Percentiles rank a stretch among this genome's conserved stretches.
Conservation (phyloP, 306 rosid species). For the Corylus americana region DNA sequence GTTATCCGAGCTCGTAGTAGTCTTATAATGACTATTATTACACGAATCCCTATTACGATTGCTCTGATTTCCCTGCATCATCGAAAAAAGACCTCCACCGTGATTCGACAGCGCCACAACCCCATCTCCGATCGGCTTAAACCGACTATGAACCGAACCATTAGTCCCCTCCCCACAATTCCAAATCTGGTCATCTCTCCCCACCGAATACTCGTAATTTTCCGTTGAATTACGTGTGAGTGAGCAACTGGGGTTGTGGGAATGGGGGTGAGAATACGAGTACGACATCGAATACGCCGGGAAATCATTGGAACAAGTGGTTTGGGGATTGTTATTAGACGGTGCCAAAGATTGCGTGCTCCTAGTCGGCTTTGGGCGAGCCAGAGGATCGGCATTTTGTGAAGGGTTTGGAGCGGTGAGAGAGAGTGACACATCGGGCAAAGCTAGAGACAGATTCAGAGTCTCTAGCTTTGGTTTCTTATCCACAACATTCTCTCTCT, state of each 20-base stretch:
- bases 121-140: conserved; percentile 97
- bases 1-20: conserved; percentile 74
- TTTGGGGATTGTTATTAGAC: conserved; percentile 44
- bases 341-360: conserved; percentile 55
- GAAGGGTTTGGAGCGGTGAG: conserved; percentile 85
- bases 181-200: conserved; percentile 89
- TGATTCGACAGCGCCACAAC: conserved; percentile 57
- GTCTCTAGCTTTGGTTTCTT: conserved; percentile 87
- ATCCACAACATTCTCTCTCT: conserved; percentile 52
- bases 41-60: conserved; percentile 35
- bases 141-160: conserved; percentile 97
- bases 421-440: conserved; percentile 85
- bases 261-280: conserved; percentile 75
- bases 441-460: conserved; percentile 81
- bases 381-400: conserved; percentile 56
- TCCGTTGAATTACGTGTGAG: conserved; percentile 88
- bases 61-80: conserved; percentile 58
- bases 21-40: conserved; percentile 52
- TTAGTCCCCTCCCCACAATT: conserved; percentile 98
- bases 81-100: conserved; percentile 58
- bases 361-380: conserved; percentile 48
- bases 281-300: conserved; percentile 79
- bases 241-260: conserved; percentile 96
- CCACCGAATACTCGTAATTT: conserved; percentile 66
- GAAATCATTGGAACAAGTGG: conserved; percentile 81